Evolutionary conservation across 1,139 yeast species (phyloP).

Genomic region (Kodamaea sp.): DNA sequence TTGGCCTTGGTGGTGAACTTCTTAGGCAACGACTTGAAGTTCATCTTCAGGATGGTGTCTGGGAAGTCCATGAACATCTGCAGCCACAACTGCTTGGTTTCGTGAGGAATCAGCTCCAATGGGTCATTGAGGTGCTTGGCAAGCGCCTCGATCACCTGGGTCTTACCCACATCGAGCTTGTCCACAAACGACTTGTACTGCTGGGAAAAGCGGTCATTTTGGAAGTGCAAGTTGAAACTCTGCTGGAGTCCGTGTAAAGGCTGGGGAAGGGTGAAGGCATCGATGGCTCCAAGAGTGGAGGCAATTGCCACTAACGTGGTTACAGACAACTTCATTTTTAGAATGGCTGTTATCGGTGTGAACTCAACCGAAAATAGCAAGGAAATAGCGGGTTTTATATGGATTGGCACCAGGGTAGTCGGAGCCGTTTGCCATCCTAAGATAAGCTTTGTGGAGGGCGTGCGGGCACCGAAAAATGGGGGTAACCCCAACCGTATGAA

Average conservation of each 20-base stretch:
- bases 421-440: not conserved
- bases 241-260: constrained; percentile 32
- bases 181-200: constrained; percentile 19
- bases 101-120: constrained; percentile 45
- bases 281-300: constrained; percentile 21
- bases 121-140: constrained; percentile 48
- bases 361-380: too few relatives aligned
- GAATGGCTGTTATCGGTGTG: not conserved
- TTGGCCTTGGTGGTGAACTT: constrained; percentile 34
- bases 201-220: constrained; percentile 15
- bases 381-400: not conserved
- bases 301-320: constrained; percentile 27
- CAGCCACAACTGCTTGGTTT: constrained; percentile 55
- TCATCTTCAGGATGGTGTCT: constrained; percentile 47
- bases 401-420: too few relatives aligned
- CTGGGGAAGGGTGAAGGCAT: constrained; percentile 36
- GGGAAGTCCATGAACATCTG: constrained; percentile 64
- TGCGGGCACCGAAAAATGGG: too few relatives aligned
- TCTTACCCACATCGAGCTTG: constrained; percentile 20
- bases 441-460: not conserved
- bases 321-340: constrained; percentile 31
- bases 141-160: constrained; percentile 30
- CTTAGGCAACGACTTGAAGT: constrained; percentile 52
- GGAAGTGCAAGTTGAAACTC: constrained; percentile 23
- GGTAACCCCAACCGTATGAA: too few relatives aligned